These are phyloP conservation scores for Sideroxylon spinosum DNA, from an alignment of 179 eudicot genomes.

Conservation along the genomic window DNA sequence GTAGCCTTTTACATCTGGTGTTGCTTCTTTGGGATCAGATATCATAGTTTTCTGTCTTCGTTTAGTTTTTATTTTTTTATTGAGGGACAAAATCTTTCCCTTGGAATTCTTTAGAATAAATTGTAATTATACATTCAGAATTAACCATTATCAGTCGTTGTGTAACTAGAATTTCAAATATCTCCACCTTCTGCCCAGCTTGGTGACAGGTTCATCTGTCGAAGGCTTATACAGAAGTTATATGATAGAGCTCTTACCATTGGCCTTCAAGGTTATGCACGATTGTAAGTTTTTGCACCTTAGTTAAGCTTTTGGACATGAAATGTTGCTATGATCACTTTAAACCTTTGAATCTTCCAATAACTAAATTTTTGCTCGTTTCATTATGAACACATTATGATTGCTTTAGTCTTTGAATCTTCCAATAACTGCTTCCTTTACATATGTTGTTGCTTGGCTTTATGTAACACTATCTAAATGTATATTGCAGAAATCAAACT, in stretches of 20 bases:
- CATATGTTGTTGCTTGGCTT: background rate
- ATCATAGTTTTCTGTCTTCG: no score
- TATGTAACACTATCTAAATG: slow-evolving; percentile 9
- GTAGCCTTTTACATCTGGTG: no score
- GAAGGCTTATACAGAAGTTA: slow-evolving; percentile 69
- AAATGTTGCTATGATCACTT: background rate
- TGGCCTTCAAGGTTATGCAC: slow-evolving; percentile 90
- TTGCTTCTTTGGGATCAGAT: background rate
- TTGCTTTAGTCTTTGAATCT: background rate
- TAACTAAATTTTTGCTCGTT: background rate
- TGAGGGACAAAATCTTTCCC: background rate
- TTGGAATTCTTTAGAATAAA: background rate
- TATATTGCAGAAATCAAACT: slow-evolving; percentile 71
- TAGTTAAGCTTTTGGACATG: slow-evolving; percentile 15
- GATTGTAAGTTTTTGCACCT: slow-evolving; percentile 57
- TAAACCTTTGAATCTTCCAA: background rate
- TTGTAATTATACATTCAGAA: background rate
- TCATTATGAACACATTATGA: no score
- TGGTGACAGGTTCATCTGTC: slow-evolving; percentile 81
- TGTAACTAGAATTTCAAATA: background rate
- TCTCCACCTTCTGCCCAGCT: slow-evolving; percentile 43
- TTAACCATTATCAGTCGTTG: background rate
- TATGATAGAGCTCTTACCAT: slow-evolving; percentile 86
- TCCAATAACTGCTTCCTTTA: background rate
- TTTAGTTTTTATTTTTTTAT: background rate